Evolutionary conservation across 2,329 filamentous ascomycete species (phyloP), one percentile per base, ranked within the genome.

Genomic region (Botrytis deweyae): DNA sequence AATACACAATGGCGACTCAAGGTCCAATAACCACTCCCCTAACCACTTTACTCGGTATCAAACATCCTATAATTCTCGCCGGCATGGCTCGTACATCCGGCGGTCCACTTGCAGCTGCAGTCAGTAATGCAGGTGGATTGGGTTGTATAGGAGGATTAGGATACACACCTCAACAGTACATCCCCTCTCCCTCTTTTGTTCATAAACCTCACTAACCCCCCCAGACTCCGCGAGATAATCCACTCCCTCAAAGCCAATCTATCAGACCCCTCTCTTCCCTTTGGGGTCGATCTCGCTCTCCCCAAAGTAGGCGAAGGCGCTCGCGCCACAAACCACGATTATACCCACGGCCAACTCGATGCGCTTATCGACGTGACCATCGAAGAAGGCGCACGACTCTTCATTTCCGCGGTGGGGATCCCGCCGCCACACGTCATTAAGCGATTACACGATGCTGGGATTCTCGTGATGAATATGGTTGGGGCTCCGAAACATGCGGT

Each of bases 381-480:
- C 78, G 89, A 91, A 78, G 92, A 93, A 77, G 92, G 93, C n/a
- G 93, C 95, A 12, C 89, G 87, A 80, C 84, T 98, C 67, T 98
- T 98, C 81, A 94, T 98, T 61, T 90, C 87, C 70, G 95, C 95
- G 1, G 94, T 98, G 0, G 95, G 95, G 14, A 92, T 98, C 36
- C 95, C 95, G 25, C 93, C 95, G 0, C 85, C 85, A 64, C 83
- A 85, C 73, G 89, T 95, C 7, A 92, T 98, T 73, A 90, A 93
- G 78, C 85, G 90, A 64, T 86, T 98, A 63, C 95, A 98, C 80
- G 86, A 87, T 14, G 91, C 92, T 0, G 93, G 92, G 0, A 92
- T 98, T 59, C 81, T 97, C 74, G 87, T 98, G 52, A 98, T 98
- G 94, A 98, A 98, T 82, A 98, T 98, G 95, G 94, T 98, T 33